Conservation (phyloP, 768 basidiomycete species). For the Nidularia pulvinata region DNA sequence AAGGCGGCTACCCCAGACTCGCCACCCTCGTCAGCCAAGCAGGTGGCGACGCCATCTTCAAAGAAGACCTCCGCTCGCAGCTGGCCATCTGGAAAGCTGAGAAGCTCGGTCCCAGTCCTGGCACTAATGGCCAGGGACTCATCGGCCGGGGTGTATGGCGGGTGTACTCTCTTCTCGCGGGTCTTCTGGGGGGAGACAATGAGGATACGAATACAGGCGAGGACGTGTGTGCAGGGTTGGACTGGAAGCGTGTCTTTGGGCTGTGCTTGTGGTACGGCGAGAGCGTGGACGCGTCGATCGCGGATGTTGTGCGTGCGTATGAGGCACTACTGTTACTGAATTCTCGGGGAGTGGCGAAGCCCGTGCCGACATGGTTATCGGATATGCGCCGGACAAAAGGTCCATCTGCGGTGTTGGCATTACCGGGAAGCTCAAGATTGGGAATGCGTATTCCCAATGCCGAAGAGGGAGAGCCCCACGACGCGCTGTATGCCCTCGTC, state of each 20-base stretch:
- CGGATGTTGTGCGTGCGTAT: slow-evolving; percentile 68
- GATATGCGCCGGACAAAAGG: slow-evolving; percentile 28
- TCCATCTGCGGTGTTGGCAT: not conserved
- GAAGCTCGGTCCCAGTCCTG: slow-evolving; percentile 34
- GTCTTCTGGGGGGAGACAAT: slow-evolving; percentile 59
- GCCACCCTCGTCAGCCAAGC: slow-evolving; percentile 90
- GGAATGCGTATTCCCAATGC: slow-evolving; percentile 8
- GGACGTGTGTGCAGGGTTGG: slow-evolving; percentile 68
- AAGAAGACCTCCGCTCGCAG: slow-evolving; percentile 73
- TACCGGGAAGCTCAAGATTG: slow-evolving; percentile 7
- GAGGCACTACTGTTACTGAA: slow-evolving; percentile 33
- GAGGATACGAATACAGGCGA: slow-evolving; percentile 34
- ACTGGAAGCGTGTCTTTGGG: slow-evolving; percentile 95
- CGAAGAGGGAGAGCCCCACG: slow-evolving; percentile 27
- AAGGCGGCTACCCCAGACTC: slow-evolving; percentile 79
- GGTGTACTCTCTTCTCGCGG: slow-evolving; percentile 84
- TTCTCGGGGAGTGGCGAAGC: slow-evolving; percentile 41
- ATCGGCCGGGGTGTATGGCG: slow-evolving; percentile 61
- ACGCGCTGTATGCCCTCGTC: slow-evolving; percentile 84
- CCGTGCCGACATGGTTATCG: slow-evolving; percentile 7
- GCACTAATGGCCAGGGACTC: slow-evolving; percentile 32
- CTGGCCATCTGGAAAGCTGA: slow-evolving; percentile 84
- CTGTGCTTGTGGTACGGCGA: slow-evolving; percentile 89
- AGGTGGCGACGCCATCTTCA: slow-evolving; percentile 74
- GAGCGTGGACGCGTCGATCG: slow-evolving; percentile 67